phyloP scores from a whole-genome alignment of 805 yeast genomes.

The Kazachstania viticola region DNA sequence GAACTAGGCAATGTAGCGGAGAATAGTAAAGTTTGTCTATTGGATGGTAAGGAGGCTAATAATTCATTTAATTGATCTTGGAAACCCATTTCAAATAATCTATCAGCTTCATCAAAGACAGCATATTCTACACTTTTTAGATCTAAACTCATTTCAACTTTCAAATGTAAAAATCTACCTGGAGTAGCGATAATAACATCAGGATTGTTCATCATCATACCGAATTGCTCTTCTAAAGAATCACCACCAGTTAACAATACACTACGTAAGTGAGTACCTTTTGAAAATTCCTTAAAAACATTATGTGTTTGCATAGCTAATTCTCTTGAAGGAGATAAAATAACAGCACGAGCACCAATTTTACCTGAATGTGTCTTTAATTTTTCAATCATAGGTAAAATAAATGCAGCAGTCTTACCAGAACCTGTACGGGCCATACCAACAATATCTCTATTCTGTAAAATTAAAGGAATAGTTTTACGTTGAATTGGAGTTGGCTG shows the following conservation, averaged over 20 bases:
- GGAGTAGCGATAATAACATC: conserved; percentile 95
- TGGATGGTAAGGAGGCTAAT: conserved; percentile 67
- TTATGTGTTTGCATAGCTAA: conserved; percentile 86
- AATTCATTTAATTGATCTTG: conserved; percentile 87
- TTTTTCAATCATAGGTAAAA: conserved; percentile 79
- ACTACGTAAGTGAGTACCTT: conserved; percentile 72
- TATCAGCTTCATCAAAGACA: conserved; percentile 95
- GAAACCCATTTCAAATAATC: conserved; percentile 93
- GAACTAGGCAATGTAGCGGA: conserved; percentile 92
- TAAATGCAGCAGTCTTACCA: conserved; percentile 97
- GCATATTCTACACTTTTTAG: conserved; percentile 76
- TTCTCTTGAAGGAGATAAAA: conserved; percentile 92
- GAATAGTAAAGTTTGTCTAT: conserved; percentile 79
- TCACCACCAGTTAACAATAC: conserved; percentile 93
- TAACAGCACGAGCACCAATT: conserved; percentile 80
- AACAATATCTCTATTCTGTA: conserved; percentile 85
- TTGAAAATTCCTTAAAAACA: conserved; percentile 78
- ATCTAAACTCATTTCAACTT: conserved; percentile 89
- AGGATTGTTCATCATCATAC: conserved; percentile 86
- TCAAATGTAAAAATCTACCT: conserved; percentile 90
- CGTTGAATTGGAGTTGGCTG: conserved; percentile 98
- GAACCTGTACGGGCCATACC: conserved; percentile 99
- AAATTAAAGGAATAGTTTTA: conserved; percentile 81
- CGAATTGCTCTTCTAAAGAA: conserved; percentile 91
- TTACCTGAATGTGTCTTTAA: conserved; percentile 74